Evolutionary conservation across 192 early-diverging fungal genomes (phyloP).

Genomic region (Oehlia diaphana): DNA sequence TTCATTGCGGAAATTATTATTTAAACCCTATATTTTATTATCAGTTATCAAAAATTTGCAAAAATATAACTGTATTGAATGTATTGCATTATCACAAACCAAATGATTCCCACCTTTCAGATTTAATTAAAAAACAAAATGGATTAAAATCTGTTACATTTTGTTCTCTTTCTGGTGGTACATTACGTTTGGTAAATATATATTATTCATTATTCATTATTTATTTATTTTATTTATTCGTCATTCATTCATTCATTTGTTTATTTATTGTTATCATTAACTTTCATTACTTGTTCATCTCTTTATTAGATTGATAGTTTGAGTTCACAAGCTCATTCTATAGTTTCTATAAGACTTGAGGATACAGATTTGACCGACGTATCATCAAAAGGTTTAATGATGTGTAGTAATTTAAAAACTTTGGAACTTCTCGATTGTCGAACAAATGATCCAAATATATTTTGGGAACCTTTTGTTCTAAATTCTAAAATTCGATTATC

Average conservation of each 20-base stretch:
- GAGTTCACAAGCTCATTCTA: neutral
- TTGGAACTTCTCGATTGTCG: slow-evolving; percentile 3
- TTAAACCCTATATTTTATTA: neutral
- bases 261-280: too few relatives aligned
- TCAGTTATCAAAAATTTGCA: neutral
- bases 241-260: too few relatives aligned
- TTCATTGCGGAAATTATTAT: neutral
- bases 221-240: too few relatives aligned
- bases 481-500: neutral
- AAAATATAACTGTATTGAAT: neutral
- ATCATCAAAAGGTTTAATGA: neutral
- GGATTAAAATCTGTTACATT: neutral
- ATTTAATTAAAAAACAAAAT: neutral
- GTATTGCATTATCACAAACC: neutral
- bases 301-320: neutral
- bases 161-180: neutral
- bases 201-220: too few relatives aligned
- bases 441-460: neutral
- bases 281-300: too few relatives aligned
- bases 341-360: neutral
- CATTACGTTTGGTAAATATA: neutral
- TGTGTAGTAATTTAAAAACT: neutral
- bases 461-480: neutral
- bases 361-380: neutral
- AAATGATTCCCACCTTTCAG: neutral